Conservation (phyloP, 2,329 filamentous ascomycete species). For the Fusarium equiseti region DNA sequence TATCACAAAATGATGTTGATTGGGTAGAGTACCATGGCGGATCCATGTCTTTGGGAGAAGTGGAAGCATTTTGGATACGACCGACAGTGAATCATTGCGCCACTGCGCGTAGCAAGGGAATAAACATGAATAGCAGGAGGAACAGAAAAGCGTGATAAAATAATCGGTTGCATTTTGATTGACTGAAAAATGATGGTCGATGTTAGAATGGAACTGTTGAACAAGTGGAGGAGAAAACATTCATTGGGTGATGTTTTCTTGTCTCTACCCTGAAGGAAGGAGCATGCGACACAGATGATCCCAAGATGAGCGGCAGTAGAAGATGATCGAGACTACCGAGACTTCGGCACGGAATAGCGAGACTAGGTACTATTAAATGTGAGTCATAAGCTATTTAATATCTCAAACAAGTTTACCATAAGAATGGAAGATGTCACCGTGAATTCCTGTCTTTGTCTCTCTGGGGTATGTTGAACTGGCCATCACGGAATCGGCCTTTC, state of each 20-base stretch:
- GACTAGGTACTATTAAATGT: neutral
- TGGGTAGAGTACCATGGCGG: constrained; percentile 10
- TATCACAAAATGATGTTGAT: constrained; percentile 29
- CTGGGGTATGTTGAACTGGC: neutral
- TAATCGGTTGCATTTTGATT: constrained; percentile 4
- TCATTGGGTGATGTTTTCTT: constrained; percentile 2
- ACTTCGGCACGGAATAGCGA: neutral
- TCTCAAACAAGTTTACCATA: neutral
- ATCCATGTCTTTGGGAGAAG: neutral
- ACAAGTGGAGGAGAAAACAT: neutral
- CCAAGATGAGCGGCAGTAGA: neutral
- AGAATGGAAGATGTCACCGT: neutral
- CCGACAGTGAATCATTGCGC: constrained; percentile 31
- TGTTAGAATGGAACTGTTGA: neutral
- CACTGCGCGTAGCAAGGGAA: neutral
- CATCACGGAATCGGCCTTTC: constrained; percentile 11
- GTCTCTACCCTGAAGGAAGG: neutral
- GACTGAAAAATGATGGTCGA: neutral
- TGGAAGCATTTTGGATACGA: constrained; percentile 4
- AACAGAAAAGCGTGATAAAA: neutral
- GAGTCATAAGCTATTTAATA: neutral
- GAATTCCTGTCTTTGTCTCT: neutral
- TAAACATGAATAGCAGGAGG: neutral
- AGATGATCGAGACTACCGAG: neutral
- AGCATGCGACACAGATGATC: neutral